Base-by-base conservation (phyloP, 116 monocot species). In the Iris pallida region DNA sequence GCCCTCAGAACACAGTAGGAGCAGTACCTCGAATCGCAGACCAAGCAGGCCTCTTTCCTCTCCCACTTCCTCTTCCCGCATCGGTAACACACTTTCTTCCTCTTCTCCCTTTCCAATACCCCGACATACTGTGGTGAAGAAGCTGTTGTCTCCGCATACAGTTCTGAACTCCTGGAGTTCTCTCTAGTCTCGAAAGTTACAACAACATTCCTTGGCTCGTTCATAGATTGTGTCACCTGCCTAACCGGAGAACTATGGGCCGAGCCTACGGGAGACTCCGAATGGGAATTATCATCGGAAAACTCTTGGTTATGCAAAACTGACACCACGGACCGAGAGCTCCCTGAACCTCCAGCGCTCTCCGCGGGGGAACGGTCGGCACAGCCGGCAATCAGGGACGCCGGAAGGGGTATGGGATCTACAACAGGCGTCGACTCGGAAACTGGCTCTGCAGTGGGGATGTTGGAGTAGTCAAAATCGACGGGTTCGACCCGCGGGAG, bases 31-130 rank as follows among this genome's bases (percentile, higher is more conserved):
- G 85, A 80, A 62, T 79, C 87, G 45, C 96, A 96, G 1, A 89
- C 96, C 47, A 96, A 56, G 47, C 96, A 96, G 5, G 82, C 75
- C 68, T 96, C 96, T 68, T 95, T 95, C 53, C 79, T 79, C 70
- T 92, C 96, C 96, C 96, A 96, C 77, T 85, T 92, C 65, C 87
- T 85, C 74, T 89, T 92, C 55, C 92, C 79, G 47, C 96, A 96
- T 19, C 92, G 58, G 62, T 68, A 79, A 64, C 96, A 96, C 5
- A 73, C 85, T 45, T 67, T 63, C 16, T 64, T 82, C 59, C 69
- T 75, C 69, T 78, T 81, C 61, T 86, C 90, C 67, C 76, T 83
- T 70, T 69, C 76, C n/a, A 81, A 77, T 8, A 85, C 79, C 7
- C 69, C 87, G 49, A 78, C 73, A 73, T 79, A 86, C 51, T 79